phyloP scores from a whole-genome alignment of 192 early-diverging fungal genomes.

The Backusella psychrophila region DNA sequence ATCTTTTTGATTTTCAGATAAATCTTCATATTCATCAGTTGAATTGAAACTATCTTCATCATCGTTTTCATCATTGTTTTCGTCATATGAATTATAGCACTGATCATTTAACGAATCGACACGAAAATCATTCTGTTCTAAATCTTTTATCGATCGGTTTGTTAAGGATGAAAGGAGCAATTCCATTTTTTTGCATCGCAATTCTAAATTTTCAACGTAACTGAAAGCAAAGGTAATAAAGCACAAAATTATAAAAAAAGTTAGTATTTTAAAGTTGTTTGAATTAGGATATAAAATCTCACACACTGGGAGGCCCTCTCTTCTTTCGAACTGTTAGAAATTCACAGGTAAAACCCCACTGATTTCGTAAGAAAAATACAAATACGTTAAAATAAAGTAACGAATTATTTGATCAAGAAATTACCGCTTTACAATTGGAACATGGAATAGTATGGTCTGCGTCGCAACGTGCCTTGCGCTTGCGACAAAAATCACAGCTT shows the following conservation, averaged over 20 bases:
- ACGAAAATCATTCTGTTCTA: slow-evolving; percentile 20
- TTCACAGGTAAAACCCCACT: slow-evolving; percentile 34
- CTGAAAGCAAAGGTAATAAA: background rate
- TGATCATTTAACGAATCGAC: background rate
- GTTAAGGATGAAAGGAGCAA: slow-evolving; percentile 22
- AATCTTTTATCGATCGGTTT: slow-evolving; percentile 22
- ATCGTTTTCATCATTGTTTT: background rate
- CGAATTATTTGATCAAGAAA: background rate
- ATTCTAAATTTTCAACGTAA: slow-evolving; percentile 25
- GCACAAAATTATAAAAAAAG: background rate
- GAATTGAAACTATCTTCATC: background rate
- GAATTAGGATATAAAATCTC: background rate
- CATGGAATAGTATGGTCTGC: slow-evolving; percentile 36
- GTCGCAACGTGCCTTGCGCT: slow-evolving; percentile 38
- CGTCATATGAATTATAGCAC: background rate
- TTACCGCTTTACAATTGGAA: slow-evolving; percentile 39
- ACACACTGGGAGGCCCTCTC: slow-evolving; percentile 34
- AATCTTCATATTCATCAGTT: background rate
- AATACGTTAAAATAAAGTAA: background rate
- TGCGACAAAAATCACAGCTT: slow-evolving; percentile 43
- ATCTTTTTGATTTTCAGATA: background rate
- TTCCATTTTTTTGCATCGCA: slow-evolving; percentile 35
- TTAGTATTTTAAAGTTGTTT: background rate
- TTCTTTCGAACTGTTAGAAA: slow-evolving; percentile 29
- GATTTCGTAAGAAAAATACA: background rate